Evolutionary conservation across 116 monocot genomes (phyloP), one percentile per base, ranked within the genome.

Genomic region (Posidonia oceanica): DNA sequence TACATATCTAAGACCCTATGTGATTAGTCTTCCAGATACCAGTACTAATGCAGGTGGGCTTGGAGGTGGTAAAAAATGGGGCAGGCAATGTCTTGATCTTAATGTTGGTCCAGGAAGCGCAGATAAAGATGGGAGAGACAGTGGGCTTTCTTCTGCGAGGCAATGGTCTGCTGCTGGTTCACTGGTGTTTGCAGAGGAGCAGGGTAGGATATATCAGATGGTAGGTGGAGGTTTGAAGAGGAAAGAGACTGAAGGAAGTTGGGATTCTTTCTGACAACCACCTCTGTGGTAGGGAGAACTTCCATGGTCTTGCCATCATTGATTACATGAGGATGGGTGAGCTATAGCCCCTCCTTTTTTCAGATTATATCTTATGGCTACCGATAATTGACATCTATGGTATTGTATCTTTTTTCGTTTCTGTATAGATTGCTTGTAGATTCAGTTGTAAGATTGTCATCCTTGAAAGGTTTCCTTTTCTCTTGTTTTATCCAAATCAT

Each of bases 181-280:
- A 16, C 86, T 86, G 56, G 59, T 74, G 52, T 86, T 88, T 77
- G 62, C 78, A 58, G 91, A 91, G 63, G 88, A 86, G 48, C 84
- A 80, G 56, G 74, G 78, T 13, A 86, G 91, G 72, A 64, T 87
- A 44, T 86, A 81, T 73, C 91, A 85, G 23, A 48, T 80, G 52
- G 72, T 78, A 58, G 83, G 82, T 74, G 81, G 75, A 48, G 81
- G 74, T 41, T 12, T 83, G 74, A 96, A 91, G 77, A 82, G 91
- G 68, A 87, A 88, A 71, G 91, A 91, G 44, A 86, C 89, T 14
- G 96, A 91, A 23, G 83, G 83, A 21, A 72, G 89, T 36, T 87
- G 96, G 96, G 96, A 96, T 60, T 42, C 82, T 17, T 29, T 29
- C 29, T 29, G 29, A 29, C 29, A 29, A 29, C 29, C 29, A 29